Conservation (phyloP, 2,329 filamentous ascomycete species). For the Chaetomium sp. region DNA sequence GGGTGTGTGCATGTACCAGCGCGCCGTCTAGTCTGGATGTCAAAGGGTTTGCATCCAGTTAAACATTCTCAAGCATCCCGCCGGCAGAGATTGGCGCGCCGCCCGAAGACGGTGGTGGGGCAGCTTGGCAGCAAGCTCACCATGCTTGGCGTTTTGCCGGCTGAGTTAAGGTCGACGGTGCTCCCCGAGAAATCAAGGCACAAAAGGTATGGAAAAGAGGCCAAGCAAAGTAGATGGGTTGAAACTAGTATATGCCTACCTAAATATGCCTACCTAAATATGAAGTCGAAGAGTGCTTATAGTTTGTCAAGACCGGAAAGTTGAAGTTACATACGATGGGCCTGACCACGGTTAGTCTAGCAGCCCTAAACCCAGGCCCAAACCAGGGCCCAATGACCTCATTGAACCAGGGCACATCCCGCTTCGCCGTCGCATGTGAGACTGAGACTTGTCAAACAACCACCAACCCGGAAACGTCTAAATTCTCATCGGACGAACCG, state of each 20-base stretch:
- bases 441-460: neutral
- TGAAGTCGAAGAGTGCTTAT: neutral
- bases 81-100: neutral
- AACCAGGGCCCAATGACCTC: neutral
- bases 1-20: neutral
- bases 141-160: neutral
- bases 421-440: neutral
- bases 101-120: neutral
- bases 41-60: slow-evolving; percentile 8
- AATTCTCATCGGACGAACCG: slow-evolving; percentile 3
- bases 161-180: neutral
- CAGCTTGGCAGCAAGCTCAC: neutral
- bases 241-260: neutral
- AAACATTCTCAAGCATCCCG: slow-evolving; percentile 8
- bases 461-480: neutral
- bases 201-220: neutral
- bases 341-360: neutral
- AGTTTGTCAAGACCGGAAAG: neutral
- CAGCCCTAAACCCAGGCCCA: no score
- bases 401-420: neutral
- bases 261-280: neutral
- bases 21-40: neutral
- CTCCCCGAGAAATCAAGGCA: neutral
- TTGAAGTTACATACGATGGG: neutral
- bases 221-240: neutral